Percentiles rank a stretch among this genome's conserved stretches.
Conservation (phyloP, 768 basidiomycete species). For the Mycena belliarum region DNA sequence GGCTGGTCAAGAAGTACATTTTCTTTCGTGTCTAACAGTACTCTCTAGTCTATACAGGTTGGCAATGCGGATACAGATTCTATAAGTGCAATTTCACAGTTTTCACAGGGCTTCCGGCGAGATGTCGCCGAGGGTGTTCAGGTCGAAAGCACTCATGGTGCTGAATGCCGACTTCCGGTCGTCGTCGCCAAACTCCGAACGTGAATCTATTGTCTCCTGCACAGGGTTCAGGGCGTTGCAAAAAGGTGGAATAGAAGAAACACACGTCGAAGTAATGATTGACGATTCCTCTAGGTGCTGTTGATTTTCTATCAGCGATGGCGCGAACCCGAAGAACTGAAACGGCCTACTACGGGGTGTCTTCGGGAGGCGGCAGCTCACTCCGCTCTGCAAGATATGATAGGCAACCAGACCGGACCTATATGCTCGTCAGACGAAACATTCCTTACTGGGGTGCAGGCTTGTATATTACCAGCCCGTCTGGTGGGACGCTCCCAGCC, state of each 20-base stretch:
- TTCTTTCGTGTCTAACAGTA: conserved; percentile 15
- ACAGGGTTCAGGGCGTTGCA: conserved; percentile 5
- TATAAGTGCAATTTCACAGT: not conserved
- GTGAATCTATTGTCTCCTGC: conserved; percentile 73
- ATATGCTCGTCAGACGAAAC: not conserved
- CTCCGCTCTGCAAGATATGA: conserved; percentile 89
- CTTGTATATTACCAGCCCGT: conserved; percentile 85
- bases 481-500: conserved; percentile 96
- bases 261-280: conserved; percentile 93
- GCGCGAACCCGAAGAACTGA: not conserved
- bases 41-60: conserved; percentile 10
- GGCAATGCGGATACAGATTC: not conserved
- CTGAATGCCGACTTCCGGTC: conserved; percentile 60
- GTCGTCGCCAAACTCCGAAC: conserved; percentile 78
- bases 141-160: conserved; percentile 56
- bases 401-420: conserved; percentile 91
- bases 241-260: conserved; percentile 14
- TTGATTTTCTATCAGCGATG: conserved; percentile 10
- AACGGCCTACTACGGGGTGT: conserved; percentile 83
- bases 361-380: conserved; percentile 85
- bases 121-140: conserved; percentile 63
- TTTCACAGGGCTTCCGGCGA: conserved; percentile 67
- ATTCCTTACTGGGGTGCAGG: not conserved
- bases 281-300: conserved; percentile 85
- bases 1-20: not conserved